These are phyloP conservation scores for Venturia asperata DNA, from an alignment of 2,329 filamentous ascomycete species.

Conservation along the genomic window DNA sequence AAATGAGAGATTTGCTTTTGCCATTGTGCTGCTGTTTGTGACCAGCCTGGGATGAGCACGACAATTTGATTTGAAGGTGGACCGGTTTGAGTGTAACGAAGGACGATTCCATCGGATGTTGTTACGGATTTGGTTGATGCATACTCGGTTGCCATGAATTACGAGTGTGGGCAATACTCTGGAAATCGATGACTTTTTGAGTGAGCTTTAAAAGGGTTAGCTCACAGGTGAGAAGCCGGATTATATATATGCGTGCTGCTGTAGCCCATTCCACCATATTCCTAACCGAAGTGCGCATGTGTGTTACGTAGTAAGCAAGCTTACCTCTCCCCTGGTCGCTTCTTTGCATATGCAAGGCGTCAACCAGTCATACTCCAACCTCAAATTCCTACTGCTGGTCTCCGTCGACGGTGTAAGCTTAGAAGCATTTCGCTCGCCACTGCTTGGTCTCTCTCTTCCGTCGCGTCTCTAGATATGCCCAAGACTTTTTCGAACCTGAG, in stretches of 20 bases:
- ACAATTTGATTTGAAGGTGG: slow-evolving; percentile 21
- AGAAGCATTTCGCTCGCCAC: too few relatives aligned
- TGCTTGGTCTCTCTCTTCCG: too few relatives aligned
- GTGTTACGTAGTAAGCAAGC: not conserved
- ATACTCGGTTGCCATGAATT: not conserved
- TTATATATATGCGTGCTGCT: not conserved
- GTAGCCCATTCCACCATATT: not conserved
- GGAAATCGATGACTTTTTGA: too few relatives aligned
- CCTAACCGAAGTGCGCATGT: not conserved
- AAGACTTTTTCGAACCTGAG: too few relatives aligned
- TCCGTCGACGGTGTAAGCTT: not conserved
- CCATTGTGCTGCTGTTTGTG: slow-evolving; percentile 17
- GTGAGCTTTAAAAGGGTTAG: too few relatives aligned
- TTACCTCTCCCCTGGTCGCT: not conserved
- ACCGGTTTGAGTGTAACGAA: slow-evolving; percentile 1
- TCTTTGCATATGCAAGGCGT: not conserved
- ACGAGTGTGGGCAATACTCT: not conserved
- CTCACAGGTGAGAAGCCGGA: not conserved
- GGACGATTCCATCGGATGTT: not conserved
- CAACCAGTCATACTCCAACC: not conserved
- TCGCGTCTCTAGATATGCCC: too few relatives aligned
- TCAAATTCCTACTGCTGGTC: not conserved
- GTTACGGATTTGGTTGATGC: not conserved
- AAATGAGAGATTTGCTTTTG: slow-evolving; percentile 18
- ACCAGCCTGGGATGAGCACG: slow-evolving; percentile 17